phyloP scores from a whole-genome alignment of 2,329 filamentous ascomycete species.

The Neoscytalidium dimidiatum region DNA sequence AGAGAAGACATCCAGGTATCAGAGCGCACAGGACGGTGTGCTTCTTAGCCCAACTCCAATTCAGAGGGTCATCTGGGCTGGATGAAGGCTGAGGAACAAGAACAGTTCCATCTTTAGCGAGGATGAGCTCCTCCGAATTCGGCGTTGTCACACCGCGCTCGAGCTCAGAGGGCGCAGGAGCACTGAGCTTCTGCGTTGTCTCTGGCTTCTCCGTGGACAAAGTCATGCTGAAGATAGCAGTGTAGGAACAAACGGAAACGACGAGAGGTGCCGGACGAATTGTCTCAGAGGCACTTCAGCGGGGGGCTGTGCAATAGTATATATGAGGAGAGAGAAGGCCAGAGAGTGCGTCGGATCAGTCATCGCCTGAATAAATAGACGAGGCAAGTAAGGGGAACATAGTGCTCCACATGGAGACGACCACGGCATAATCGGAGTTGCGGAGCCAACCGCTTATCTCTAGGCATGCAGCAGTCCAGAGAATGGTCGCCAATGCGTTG shows the following conservation, averaged over 20 bases:
- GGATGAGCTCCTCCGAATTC: constrained; percentile 8
- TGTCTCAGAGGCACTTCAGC: not conserved
- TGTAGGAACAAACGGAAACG: not conserved
- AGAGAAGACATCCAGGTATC: constrained; percentile 25
- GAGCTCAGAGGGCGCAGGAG: not conserved
- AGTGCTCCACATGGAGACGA: not conserved
- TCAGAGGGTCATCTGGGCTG: constrained; percentile 33
- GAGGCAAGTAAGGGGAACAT: not conserved
- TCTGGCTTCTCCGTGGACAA: not conserved
- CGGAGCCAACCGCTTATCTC: not conserved
- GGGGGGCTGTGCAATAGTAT: not conserved
- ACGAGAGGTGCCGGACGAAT: not conserved
- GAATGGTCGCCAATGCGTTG: not conserved
- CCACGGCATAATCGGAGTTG: not conserved
- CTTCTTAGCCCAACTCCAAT: constrained; percentile 34
- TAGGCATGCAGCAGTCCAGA: not conserved
- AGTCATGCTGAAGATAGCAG: not conserved
- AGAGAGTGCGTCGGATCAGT: not conserved
- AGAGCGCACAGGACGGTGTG: constrained; percentile 27
- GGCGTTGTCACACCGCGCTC: not conserved
- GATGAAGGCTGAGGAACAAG: constrained; percentile 32
- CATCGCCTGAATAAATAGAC: constrained; percentile 5
- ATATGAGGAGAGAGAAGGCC: not conserved
- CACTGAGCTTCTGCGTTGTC: not conserved
- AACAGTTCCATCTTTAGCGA: constrained; percentile 10